Conservation (phyloP, 352 stramenopile species). For the Pythium biforme region DNA sequence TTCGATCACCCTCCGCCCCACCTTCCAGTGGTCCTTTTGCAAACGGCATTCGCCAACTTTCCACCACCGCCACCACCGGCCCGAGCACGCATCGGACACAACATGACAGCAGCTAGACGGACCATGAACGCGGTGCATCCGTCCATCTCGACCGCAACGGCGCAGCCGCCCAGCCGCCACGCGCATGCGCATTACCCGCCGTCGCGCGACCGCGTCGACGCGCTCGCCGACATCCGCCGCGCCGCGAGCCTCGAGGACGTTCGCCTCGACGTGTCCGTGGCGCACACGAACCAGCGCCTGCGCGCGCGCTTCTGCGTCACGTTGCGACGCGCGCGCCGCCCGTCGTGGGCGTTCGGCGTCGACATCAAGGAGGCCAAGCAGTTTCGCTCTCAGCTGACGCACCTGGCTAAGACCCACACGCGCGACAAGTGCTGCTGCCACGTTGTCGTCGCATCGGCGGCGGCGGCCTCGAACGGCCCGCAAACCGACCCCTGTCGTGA, state of each 20-base stretch:
- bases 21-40: too few relatives aligned
- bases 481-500: too few relatives aligned
- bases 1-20: too few relatives aligned
- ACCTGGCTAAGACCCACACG: slow-evolving; percentile 37
- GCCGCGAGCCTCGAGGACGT: slow-evolving; percentile 54
- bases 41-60: too few relatives aligned
- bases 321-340: slow-evolving; percentile 25
- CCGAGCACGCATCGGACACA: too few relatives aligned
- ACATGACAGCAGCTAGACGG: too few relatives aligned
- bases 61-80: too few relatives aligned
- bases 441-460: not conserved
- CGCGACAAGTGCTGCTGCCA: slow-evolving; percentile 16
- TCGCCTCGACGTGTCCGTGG: slow-evolving; percentile 42
- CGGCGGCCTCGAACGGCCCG: too few relatives aligned
- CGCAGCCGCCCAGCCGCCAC: too few relatives aligned
- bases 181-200: too few relatives aligned
- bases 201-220: slow-evolving; percentile 28
- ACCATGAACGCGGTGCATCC: too few relatives aligned
- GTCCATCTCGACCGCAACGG: too few relatives aligned
- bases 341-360: slow-evolving; percentile 38
- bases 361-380: slow-evolving; percentile 40
- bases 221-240: slow-evolving; percentile 58
- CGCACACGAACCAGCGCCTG: slow-evolving; percentile 45
- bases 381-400: slow-evolving; percentile 38
- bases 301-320: slow-evolving; percentile 56